Conservation (phyloP, 2,329 filamentous ascomycete species). For the Emmonsiellopsis sp. region DNA sequence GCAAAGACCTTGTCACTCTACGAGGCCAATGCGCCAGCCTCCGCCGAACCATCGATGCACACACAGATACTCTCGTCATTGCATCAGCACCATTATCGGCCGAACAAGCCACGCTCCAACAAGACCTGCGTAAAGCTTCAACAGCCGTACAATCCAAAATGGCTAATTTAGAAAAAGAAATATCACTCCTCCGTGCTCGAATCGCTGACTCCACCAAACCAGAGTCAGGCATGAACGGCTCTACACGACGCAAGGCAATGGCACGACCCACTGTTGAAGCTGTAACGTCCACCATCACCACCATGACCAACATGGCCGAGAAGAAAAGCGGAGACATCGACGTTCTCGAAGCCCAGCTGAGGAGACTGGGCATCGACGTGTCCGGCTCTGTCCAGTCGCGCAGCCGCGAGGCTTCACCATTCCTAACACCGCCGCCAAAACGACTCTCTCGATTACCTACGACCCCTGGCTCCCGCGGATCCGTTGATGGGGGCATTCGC, state of each 20-base stretch:
- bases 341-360: conserved; percentile 78
- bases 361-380: conserved; percentile 51
- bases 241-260: conserved; percentile 15
- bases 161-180: conserved; percentile 67
- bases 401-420: conserved; percentile 30
- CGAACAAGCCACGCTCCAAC: conserved; percentile 76
- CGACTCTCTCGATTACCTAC: conserved; percentile 21
- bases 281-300: conserved; percentile 80
- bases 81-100: conserved; percentile 68
- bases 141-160: conserved; percentile 65
- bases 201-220: conserved; percentile 51
- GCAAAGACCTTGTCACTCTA: conserved; percentile 62
- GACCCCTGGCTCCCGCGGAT: conserved; percentile 31
- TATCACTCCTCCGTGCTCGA: conserved; percentile 70
- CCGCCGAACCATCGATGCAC: conserved; percentile 61
- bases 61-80: conserved; percentile 60
- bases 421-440: conserved; percentile 27
- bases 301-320: conserved; percentile 89
- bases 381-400: conserved; percentile 4
- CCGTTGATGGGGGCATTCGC: conserved; percentile 20
- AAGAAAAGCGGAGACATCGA: conserved; percentile 86
- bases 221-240: conserved; percentile 39
- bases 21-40: conserved; percentile 70
- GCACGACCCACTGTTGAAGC: conserved; percentile 76
- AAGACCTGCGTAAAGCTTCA: conserved; percentile 69